A percentile compares a stretch with the other conserved stretches of the same genome.
Conservation (phyloP, 495 filamentous ascomycete species). For the Neurospora sp. region DNA sequence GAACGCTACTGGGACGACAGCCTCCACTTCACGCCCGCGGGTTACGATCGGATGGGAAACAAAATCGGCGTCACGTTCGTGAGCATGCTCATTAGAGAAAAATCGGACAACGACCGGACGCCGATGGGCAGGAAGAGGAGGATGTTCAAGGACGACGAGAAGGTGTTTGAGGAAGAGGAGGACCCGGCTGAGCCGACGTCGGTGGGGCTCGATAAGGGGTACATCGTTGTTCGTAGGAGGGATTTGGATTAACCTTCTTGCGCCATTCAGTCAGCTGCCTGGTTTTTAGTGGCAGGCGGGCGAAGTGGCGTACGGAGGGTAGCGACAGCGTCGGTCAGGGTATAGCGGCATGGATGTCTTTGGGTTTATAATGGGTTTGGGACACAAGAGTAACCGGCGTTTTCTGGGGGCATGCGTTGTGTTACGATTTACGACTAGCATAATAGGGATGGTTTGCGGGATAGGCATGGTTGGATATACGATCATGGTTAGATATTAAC, state of each 20-base stretch:
- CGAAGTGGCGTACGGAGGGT: not conserved
- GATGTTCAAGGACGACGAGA: slow-evolving; percentile 24
- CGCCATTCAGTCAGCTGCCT: not conserved
- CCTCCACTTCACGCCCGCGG: slow-evolving; percentile 46
- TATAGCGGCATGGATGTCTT: not conserved
- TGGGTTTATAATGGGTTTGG: not conserved
- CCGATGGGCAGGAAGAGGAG: slow-evolving; percentile 22
- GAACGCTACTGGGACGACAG: slow-evolving; percentile 50
- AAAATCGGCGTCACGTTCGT: slow-evolving; percentile 39
- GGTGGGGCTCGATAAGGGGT: slow-evolving; percentile 27
- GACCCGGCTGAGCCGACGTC: slow-evolving; percentile 21
- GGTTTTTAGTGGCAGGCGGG: not conserved
- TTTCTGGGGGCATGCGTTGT: not conserved
- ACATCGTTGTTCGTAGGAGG: slow-evolving; percentile 33
- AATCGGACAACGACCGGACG: slow-evolving; percentile 9
- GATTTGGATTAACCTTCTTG: slow-evolving; percentile 26
- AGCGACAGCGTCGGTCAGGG: not conserved
- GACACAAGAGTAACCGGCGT: not conserved
- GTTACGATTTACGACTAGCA: not conserved
- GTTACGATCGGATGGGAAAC: slow-evolving; percentile 50
- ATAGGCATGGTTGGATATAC: not conserved
- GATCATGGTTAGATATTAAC: not conserved
- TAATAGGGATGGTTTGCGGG: not conserved
- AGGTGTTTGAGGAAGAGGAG: slow-evolving; percentile 31
- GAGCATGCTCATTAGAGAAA: slow-evolving; percentile 28